Evolutionary conservation across 192 early-diverging fungal species (phyloP).

Genomic region (Coemansia sp.): DNA sequence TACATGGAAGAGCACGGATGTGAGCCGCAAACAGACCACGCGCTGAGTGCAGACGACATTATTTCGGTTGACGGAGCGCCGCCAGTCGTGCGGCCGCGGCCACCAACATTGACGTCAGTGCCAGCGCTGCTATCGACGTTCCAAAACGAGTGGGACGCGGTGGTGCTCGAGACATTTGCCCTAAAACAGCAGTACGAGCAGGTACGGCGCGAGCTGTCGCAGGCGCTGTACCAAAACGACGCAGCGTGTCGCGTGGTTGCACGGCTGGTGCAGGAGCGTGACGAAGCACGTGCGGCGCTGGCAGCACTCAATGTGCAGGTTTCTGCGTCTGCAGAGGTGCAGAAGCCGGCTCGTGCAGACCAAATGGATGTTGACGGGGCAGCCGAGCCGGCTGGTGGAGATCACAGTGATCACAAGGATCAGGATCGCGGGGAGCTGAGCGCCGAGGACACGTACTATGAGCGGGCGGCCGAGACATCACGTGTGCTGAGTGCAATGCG

Average conservation of each 20-base stretch:
- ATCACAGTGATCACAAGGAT: not conserved
- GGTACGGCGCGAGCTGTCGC: constrained; percentile 87
- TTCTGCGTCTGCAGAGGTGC: not conserved
- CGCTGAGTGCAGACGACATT: constrained; percentile 49
- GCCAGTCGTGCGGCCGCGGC: constrained; percentile 74
- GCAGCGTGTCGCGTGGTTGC: constrained; percentile 95
- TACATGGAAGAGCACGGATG: constrained; percentile 79
- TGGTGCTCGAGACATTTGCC: constrained; percentile 91
- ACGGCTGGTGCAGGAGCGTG: constrained; percentile 84
- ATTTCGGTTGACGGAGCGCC: constrained; percentile 23
- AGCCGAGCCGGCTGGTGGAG: not conserved
- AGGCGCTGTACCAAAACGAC: constrained; percentile 95
- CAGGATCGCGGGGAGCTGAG: not conserved
- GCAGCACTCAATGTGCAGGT: constrained; percentile 28
- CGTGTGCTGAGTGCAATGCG: constrained; percentile 65
- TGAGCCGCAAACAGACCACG: constrained; percentile 80
- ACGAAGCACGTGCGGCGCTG: constrained; percentile 74
- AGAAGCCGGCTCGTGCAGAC: not conserved
- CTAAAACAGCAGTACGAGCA: constrained; percentile 91
- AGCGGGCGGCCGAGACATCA: constrained; percentile 41
- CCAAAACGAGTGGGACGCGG: constrained; percentile 97
- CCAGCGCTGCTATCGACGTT: constrained; percentile 83
- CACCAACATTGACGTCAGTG: constrained; percentile 87
- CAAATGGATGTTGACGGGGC: constrained; percentile 38
- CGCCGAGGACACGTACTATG: constrained; percentile 29